Evolutionary conservation across 73 alveolate species (phyloP).

Genomic region (Symbiodinium pilosum): DNA sequence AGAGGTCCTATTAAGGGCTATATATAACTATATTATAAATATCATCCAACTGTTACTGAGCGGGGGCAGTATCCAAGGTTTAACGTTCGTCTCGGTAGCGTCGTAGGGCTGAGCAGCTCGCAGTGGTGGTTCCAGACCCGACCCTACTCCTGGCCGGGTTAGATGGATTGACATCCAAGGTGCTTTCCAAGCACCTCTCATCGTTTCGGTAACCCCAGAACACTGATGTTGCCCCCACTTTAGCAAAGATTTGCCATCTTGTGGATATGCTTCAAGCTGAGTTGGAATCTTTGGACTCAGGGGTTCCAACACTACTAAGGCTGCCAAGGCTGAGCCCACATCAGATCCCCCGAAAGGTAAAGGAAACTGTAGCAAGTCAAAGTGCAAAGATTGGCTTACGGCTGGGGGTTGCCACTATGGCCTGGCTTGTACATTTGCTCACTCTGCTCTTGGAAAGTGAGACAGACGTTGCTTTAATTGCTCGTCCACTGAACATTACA

Average conservation of each 20-base stretch:
- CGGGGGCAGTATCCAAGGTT: no score
- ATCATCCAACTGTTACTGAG: no score
- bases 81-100: neutral
- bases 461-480: neutral
- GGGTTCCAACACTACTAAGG: neutral
- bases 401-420: neutral
- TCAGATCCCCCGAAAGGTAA: neutral
- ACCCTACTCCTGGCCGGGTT: neutral
- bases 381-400: neutral
- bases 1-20: no score
- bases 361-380: neutral
- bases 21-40: no score
- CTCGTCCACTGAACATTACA: neutral
- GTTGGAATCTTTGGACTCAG: neutral
- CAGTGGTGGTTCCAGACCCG: neutral
- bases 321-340: neutral
- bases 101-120: neutral
- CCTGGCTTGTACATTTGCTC: neutral
- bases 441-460: neutral
- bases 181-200: neutral
- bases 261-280: neutral
- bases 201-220: neutral
- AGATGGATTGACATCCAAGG: neutral
- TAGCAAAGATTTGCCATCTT: neutral
- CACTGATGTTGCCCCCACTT: neutral